phyloP scores from a whole-genome alignment of 306 rosid species.

The Lathyrus sativus region DNA sequence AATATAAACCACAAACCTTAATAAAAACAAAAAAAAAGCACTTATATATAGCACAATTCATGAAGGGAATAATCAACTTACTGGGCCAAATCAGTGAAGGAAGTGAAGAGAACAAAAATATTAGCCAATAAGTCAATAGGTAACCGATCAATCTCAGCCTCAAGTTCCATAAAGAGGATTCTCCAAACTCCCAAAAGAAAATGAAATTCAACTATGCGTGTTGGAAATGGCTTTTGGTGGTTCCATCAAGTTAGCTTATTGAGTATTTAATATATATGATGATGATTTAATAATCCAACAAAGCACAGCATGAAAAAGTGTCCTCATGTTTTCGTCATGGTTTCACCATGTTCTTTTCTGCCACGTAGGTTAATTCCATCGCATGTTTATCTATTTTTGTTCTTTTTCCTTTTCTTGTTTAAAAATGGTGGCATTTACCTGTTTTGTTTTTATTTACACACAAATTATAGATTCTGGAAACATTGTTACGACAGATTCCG shows the following conservation, averaged over 20 bases:
- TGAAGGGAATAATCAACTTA: conserved; percentile 32
- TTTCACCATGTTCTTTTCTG: conserved; percentile 7
- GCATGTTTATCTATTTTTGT: neutral
- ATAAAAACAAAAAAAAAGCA: neutral
- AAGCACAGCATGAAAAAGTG: conserved; percentile 36
- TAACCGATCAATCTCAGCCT: conserved; percentile 76
- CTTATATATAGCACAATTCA: neutral
- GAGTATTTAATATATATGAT: conserved; percentile 1
- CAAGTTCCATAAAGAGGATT: conserved; percentile 37
- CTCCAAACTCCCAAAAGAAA: neutral
- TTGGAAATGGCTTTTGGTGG: conserved; percentile 29
- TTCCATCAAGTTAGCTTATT: conserved; percentile 25
- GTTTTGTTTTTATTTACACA: neutral
- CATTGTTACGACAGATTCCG: neutral
- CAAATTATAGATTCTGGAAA: conserved; percentile 5
- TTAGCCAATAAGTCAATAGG: conserved; percentile 79
- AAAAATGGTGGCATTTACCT: neutral
- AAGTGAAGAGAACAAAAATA: conserved; percentile 61
- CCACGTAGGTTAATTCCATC: neutral
- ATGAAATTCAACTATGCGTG: neutral
- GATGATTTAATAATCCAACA: neutral
- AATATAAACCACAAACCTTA: neutral
- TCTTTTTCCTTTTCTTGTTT: neutral
- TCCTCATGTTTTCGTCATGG: conserved; percentile 58
- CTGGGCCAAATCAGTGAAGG: conserved; percentile 97